Evolutionary conservation across 352 stramenopile genomes (phyloP), one percentile per base, ranked within the genome.

Genomic region (Globisporangium megalacanthum): DNA sequence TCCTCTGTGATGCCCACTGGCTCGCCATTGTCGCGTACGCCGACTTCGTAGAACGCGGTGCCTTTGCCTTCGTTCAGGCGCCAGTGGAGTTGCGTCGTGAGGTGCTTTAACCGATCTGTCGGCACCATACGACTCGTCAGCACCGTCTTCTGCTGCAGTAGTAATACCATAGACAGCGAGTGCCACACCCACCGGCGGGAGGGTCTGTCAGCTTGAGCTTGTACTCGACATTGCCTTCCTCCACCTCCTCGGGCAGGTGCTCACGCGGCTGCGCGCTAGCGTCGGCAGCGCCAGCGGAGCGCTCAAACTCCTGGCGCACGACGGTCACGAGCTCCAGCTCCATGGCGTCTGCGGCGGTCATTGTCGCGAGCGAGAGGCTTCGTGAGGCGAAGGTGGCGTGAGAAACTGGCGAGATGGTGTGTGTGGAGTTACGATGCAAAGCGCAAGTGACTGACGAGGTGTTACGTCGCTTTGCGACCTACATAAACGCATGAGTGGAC

Each of bases 191-290:
- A 82, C 72, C 72, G 47, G 79, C 64, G 8, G 79, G 61, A 1
- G 77, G 77, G 49, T 87, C 72, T n/a, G 90, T 70, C 37, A 97
- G 70, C 68, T 95, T 84, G 50, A 90, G 77, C 70, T 97, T 97
- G 69, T 97, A 95, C 77, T 97, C 88, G 50, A 95, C 74, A 62
- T 94, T 96, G 22, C 88, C 88, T 61, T 96, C 84, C 64, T 97
- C 88, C 49, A 96, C 71, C 60, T 97, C 88, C 39, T 79, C 70
- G 11, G 80, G 74, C 29, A 94, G 63, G 49, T 69, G 49, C 62
- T 55, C 56, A n/a, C 19, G 41, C 42, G 4, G 29, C 25, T 22
- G 36, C 49, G 22, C 19, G 20, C 14, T 17, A 29, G 25, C 25
- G 22, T n/a, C 14, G 10, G 9, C 39, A n/a, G 31, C 49, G 14